Base-by-base conservation (phyloP, 192 early-diverging fungal genomes). In the Lobulomyces angularis region DNA sequence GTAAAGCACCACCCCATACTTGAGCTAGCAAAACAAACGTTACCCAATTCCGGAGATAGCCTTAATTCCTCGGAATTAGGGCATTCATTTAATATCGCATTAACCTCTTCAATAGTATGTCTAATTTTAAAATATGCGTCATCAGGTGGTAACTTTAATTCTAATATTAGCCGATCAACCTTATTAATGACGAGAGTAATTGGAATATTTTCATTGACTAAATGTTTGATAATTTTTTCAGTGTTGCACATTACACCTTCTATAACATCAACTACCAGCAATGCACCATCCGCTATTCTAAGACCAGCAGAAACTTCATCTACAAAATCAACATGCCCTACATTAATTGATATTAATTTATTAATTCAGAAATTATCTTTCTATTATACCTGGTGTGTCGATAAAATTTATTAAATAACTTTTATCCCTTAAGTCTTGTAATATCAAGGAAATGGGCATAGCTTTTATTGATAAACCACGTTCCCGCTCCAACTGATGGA, bases 111-210 rank as follows among this genome's bases (percentile, higher is more conserved):
- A 40, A 96, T 84, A 2, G 87, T 90, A 59, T 93, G 82, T 47
- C 78, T 86, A 30, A 98, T 62, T 60, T 96, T 96, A 62, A 90
- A 86, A 59, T 95, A 98, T 5, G 92, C 92, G 64, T 96, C 95
- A 7, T 67, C 77, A 6, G 95, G 95, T 20, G 95, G 95, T 26
- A 98, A 64, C 43, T 90, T 93, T 12, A 98, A 69, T 57, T 98
- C 95, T 18, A 95, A 36, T 27, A 98, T 95, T 40, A 98, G 61
- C n/a, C 95, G 81, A 65, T 98, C 95, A 4, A 98, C 75, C 65
- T 98, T 98, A 79, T 89, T 96, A 39, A 98, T 67, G n/a, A 96
- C 80, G 34, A 98, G 63, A 2, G 81, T 81, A 35, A 98, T 69
- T 14, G 75, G 59, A 20, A 95, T 48, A 1, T 71, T 69, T 50